Conservation (phyloP, 192 early-diverging fungal genomes). For the Entrophospora sp. region DNA sequence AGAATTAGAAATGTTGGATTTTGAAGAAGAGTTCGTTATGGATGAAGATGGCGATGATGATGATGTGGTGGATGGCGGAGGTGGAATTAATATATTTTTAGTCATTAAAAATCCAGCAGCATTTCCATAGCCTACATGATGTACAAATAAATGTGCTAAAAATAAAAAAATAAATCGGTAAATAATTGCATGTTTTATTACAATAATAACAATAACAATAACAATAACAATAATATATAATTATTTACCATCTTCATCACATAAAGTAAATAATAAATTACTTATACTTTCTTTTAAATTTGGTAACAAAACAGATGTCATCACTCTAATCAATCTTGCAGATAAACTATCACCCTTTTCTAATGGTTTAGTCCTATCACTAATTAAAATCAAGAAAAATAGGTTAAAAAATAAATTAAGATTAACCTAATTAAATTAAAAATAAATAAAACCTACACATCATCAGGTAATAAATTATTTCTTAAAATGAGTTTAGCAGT, state of each 20-base stretch:
- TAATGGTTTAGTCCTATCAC: constrained; percentile 64
- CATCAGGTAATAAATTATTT: constrained; percentile 47
- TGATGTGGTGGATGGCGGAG: constrained; percentile 15
- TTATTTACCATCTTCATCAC: constrained; percentile 59
- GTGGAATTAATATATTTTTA: constrained; percentile 50
- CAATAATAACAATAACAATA: not conserved
- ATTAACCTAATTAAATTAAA: no score
- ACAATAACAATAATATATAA: not conserved
- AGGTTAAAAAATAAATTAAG: not conserved
- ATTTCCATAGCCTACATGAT: constrained; percentile 86
- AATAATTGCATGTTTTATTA: not conserved
- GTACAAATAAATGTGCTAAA: constrained; percentile 51
- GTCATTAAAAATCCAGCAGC: constrained; percentile 85
- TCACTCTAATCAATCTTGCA: constrained; percentile 54
- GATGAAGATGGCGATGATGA: no score
- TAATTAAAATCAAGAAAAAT: constrained; percentile 21
- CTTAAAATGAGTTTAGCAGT: constrained; percentile 32
- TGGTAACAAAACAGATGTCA: constrained; percentile 56
- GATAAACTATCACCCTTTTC: constrained; percentile 53
- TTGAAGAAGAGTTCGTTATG: no score
- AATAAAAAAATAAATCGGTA: not conserved
- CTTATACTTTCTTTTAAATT: constrained; percentile 50
- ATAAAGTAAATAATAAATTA: constrained; percentile 60
- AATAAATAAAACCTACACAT: constrained; percentile 58
- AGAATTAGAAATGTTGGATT: not conserved